Evolutionary conservation across 177 flowering plant genomes (phyloP), one percentile per base, ranked within the genome.

Genomic region (Vitis hybrid): DNA sequence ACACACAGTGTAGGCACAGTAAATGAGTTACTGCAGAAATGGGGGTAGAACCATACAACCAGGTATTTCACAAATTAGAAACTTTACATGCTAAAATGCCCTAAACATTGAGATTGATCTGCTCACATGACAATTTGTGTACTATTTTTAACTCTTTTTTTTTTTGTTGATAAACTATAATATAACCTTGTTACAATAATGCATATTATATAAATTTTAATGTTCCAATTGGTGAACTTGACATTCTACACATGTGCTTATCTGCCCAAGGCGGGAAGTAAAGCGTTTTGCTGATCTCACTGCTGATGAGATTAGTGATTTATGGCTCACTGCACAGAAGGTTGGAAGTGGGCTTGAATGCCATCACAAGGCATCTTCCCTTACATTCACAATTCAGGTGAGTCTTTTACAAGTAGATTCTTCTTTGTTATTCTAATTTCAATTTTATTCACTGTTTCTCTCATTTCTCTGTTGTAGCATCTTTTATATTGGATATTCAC

Each of bases 281-380:
- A 87, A 86, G 85, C 97, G 97, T 35, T 88, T 94, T 75, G 76
- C 60, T 75, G 97, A 92, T 74, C 93, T 94, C 67, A 89, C 89
- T 70, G 73, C 78, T 66, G 92, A 89, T 24, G 97, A 90, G 81
- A 83, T 85, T 24, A 72, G 78, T 80, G 97, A 94, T 82, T 52
- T 94, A 63, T 94, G 97, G 98, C 84, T 88, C 63, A 73, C 93
- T 7, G 97, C 97, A 24, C 81, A 88, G 60, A 86, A 85, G 69
- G 74, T 94, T 73, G 98, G 93, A 48, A 70, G 64, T n/a, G 72
- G 61, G 70, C 89, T 94, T 60, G 98, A 92, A 80, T 13, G 65
- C 60, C 78, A 82, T 72, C 90, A 90, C 72, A 80, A 79, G 62
- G 98, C 97, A 69, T 83, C 98, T 27, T 94, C 98, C 15, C 84